Evolutionary conservation across 1,284 basidiomycete genomes (phyloP).

Genomic region (Fomitopsis schrenkii): DNA sequence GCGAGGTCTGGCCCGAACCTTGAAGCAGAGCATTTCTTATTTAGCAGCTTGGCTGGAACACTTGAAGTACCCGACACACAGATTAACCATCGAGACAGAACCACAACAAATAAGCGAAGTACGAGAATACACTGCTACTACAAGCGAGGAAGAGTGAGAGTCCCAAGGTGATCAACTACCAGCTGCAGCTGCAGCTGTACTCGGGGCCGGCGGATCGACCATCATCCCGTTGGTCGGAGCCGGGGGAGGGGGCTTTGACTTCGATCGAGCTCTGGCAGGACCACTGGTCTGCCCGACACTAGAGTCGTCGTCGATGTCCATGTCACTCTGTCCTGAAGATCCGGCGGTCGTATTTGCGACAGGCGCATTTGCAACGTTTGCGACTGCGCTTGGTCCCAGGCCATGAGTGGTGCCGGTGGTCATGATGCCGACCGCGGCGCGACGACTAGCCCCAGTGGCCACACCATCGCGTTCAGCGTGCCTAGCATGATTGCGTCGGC

Average conservation of each 20-base stretch:
- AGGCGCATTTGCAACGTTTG: constrained; percentile 37
- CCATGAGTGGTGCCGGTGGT: constrained; percentile 60
- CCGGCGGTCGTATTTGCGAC: constrained; percentile 3
- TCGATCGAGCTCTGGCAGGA: constrained; percentile 5
- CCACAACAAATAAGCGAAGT: not conserved
- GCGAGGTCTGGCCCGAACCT: too few relatives aligned
- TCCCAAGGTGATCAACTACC: not conserved
- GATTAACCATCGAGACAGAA: not conserved
- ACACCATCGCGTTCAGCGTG: constrained; percentile 50
- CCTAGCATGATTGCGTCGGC: constrained; percentile 60
- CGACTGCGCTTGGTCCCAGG: constrained; percentile 69
- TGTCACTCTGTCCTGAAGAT: constrained; percentile 23
- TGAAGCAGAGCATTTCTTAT: too few relatives aligned
- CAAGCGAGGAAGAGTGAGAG: not conserved
- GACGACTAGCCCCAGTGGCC: constrained; percentile 35
- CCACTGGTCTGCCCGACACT: constrained; percentile 6
- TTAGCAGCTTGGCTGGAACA: too few relatives aligned
- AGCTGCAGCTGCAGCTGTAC: not conserved
- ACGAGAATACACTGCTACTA: not conserved
- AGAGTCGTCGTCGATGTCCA: constrained; percentile 31
- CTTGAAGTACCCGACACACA: too few relatives aligned
- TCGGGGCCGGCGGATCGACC: constrained; percentile 1
- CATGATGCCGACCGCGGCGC: constrained; percentile 66
- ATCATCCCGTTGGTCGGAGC: constrained; percentile 8
- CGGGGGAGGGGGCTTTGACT: constrained; percentile 11